Conservation (phyloP, 208 protist species). For the Porcisia deanei region DNA sequence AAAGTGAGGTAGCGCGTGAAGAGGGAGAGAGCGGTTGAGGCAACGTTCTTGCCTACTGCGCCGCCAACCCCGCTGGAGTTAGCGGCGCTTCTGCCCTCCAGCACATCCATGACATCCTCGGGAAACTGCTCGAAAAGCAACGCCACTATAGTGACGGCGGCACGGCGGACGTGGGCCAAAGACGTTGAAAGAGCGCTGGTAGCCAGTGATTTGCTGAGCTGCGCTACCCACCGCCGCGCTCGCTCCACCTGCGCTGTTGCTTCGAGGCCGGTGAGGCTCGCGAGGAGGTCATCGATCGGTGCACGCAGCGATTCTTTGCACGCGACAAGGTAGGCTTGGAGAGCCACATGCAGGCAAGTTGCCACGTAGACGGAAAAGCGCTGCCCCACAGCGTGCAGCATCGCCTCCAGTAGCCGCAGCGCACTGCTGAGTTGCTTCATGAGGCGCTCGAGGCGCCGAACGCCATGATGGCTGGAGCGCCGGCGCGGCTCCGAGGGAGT, state of each 20-base stretch:
- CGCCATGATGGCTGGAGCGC: conserved; percentile 25
- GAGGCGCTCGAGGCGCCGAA: conserved; percentile 63
- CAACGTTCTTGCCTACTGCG: background rate
- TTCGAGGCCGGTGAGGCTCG: background rate
- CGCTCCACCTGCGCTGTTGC: conserved; percentile 16
- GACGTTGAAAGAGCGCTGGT: conserved; percentile 44
- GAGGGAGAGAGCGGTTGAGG: conserved; percentile 6
- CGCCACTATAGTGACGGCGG: conserved; percentile 47
- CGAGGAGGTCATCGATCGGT: conserved; percentile 28
- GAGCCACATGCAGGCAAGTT: conserved; percentile 57
- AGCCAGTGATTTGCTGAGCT: conserved; percentile 33
- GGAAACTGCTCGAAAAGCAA: conserved; percentile 86
- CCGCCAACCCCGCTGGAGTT: background rate
- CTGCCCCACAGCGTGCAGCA: conserved; percentile 69
- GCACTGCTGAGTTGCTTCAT: conserved; percentile 59
- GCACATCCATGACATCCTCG: conserved; percentile 49
- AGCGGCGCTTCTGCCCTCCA: conserved; percentile 24
- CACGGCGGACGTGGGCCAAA: conserved; percentile 56
- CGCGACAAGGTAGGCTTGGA: conserved; percentile 78
- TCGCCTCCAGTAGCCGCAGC: conserved; percentile 58
- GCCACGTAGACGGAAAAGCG: conserved; percentile 67
- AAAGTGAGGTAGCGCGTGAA: conserved; percentile 35
- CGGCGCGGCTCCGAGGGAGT: conserved; percentile 10
- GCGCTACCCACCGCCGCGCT: conserved; percentile 24
- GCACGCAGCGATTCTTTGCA: conserved; percentile 60